Base-by-base conservation (phyloP, 768 basidiomycete species). In the Leccinellum rugosiceps region DNA sequence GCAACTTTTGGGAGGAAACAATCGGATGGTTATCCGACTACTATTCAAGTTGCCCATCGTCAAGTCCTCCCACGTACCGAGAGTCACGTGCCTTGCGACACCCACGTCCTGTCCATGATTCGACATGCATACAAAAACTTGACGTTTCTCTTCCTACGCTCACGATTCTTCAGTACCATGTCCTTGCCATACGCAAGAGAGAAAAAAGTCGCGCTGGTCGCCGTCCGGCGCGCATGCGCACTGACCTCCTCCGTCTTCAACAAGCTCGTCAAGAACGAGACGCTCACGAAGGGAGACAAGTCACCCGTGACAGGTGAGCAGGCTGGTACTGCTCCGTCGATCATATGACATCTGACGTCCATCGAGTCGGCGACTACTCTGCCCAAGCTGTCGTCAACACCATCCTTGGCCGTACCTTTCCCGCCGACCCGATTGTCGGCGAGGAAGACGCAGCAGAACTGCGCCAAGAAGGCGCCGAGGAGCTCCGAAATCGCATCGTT, bases 321-420 rank as follows among this genome's bases (percentile, higher is more conserved):
- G 5, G 48, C 25, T 48, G 13, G 6, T 6, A 10, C 21, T 25
- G 10, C 5, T 19, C 26, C 38, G 15, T 48, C 21, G 1, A 54
- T 25, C 31, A 0, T n/a, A 50, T 85, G n/a, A 41, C 63, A 31
- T 10, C 54, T 56, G 51, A 57, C 38, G 25, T 44, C 34, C 28
- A 30, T 28, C 30, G 1, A 95, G 94, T 97, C 21, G 97, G 90
- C 35, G 97, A 98, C 74, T 94, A 88, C 72, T 83, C 95, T 4
- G 92, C 95, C 0, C 97, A 99, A 68, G 92, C 95, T 0, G 84
- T 98, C 43, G 86, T 99, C 65, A 89, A 88, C 58, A 79, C 87
- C 8, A 88, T 98, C 67, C 82, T 99, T 34, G 69, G 73, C 15
- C 76, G 77, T 13, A 84, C 87, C 0, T 98, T 97, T 74, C 96